These are phyloP conservation scores for Aspergillus piperis DNA, from an alignment of 2,329 filamentous ascomycete species.

Conservation along the genomic window DNA sequence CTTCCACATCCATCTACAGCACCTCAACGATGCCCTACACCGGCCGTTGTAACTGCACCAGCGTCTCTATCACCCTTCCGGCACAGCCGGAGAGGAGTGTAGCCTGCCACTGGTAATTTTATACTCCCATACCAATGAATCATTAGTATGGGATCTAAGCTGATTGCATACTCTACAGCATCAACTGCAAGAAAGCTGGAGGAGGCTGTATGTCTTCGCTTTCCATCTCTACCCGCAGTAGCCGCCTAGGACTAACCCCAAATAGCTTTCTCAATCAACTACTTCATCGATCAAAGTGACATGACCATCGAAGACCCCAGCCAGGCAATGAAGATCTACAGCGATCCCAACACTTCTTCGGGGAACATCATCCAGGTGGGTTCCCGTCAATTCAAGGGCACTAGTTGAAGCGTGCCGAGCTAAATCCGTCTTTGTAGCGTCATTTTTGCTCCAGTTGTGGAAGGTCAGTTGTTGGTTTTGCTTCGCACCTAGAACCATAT, in stretches of 20 bases:
- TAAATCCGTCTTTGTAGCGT: constrained; percentile 15
- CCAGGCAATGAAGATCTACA: constrained; percentile 14
- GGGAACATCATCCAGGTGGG: constrained; percentile 20
- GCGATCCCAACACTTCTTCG: constrained; percentile 20
- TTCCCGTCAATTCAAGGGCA: neutral
- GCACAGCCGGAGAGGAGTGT: constrained; percentile 19
- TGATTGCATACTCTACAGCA: constrained; percentile 7
- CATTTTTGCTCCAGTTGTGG: constrained; percentile 28
- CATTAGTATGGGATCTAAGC: neutral
- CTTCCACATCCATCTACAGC: neutral
- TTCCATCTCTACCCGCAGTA: neutral
- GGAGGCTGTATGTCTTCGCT: constrained; percentile 18
- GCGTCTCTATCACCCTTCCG: constrained; percentile 23
- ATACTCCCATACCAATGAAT: neutral
- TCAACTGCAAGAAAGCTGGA: constrained; percentile 25
- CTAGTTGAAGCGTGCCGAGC: neutral
- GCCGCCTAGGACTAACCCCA: neutral
- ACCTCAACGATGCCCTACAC: constrained; percentile 23
- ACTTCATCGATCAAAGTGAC: constrained; percentile 20
- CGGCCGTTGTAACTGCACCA: constrained; percentile 29
- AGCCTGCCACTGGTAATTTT: constrained; percentile 27
- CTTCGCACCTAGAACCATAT: neutral
- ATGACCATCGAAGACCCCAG: constrained; percentile 22
- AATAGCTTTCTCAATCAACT: constrained; percentile 29
- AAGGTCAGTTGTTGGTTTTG: constrained; percentile 15